Evolutionary conservation across 2,329 filamentous ascomycete species (phyloP).

Genomic region (Cladosporium cucumerinum): DNA sequence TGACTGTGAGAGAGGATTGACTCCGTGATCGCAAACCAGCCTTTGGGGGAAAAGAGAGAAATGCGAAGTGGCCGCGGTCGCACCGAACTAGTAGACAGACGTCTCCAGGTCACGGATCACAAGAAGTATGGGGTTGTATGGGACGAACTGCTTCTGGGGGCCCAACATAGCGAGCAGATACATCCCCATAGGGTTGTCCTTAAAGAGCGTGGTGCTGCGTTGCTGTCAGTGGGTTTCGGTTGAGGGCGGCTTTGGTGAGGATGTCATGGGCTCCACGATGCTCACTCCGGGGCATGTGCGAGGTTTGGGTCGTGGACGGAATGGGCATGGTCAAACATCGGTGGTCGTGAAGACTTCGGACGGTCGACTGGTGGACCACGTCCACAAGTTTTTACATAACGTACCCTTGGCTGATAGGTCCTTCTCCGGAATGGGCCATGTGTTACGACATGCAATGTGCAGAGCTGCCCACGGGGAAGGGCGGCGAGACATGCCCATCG

Average conservation of each 20-base stretch:
- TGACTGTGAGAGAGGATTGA: neutral
- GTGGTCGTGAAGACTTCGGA: slow-evolving; percentile 11
- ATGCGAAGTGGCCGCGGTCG: slow-evolving; percentile 4
- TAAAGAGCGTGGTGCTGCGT: neutral
- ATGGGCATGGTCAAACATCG: slow-evolving; percentile 2
- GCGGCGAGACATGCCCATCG: neutral
- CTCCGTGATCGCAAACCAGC: neutral
- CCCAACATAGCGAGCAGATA: neutral
- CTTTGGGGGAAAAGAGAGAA: slow-evolving; percentile 5
- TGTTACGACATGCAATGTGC: neutral
- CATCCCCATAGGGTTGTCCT: neutral
- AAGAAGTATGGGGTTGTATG: slow-evolving; percentile 11
- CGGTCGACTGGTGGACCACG: neutral
- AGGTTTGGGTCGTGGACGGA: neutral
- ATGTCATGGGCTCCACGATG: slow-evolving; percentile 4
- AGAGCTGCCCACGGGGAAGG: slow-evolving; percentile 10
- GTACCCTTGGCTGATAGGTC: slow-evolving; percentile 7
- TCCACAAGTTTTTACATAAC: slow-evolving; percentile 14
- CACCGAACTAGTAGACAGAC: slow-evolving; percentile 7
- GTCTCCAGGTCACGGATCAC: slow-evolving; percentile 17
- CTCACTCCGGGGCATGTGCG: neutral
- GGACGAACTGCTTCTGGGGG: slow-evolving; percentile 3
- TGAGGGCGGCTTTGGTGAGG: slow-evolving; percentile 14
- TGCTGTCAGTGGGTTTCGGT: slow-evolving; percentile 1
- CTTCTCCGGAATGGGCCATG: slow-evolving; percentile 5